Evolutionary conservation across 140 eudicot species (phyloP), one percentile per base, ranked within the genome.

Genomic region (Erigeron philadelphicus): DNA sequence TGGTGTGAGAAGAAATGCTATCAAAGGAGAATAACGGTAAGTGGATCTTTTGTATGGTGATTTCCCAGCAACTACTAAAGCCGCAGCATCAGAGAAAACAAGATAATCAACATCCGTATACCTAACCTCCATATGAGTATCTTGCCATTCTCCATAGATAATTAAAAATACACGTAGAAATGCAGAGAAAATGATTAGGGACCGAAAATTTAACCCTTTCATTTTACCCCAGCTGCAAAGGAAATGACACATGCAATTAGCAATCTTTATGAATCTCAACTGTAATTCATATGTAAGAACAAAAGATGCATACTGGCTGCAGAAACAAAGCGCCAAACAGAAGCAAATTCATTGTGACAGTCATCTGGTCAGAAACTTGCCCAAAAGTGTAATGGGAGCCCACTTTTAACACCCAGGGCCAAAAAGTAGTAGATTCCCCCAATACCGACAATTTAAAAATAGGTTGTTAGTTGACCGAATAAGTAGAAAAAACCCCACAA

Each of bases 61-160:
- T 45, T 79, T 83, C 57, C 99, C 99, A 9, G 87, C 73, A 10
- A 82, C 88, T 81, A 89, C 83, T 72, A 89, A 76, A n/a, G 88
- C 45, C 13, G 98, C 98, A 72, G 96, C 98, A 87, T 89, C 96
- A 17, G 96, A 87, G 70, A 93, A 89, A 73, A 87, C 99, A 21
- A 86, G 85, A 69, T 89, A 89, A 83, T 93, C 99, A 13, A 89
- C 84, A 71, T 93, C 99, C 6, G 99, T 89, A 81, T 89, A 93
- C 69, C 95, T 87, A 68, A 93, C 97, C 79, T 89, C 97, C 99
- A 89, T 83, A 82, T 89, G 97, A 61, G 84, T 71, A 74, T 93
- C 97, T 77, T 93, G 99, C 99, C 95, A 93, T 81, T 93, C 97
- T 72, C 97, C 99, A 64, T 86, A 93, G 0, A 87, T 23, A 11